phyloP scores from a whole-genome alignment of 2,329 filamentous ascomycete species.

The Colletotrichum costaricense region DNA sequence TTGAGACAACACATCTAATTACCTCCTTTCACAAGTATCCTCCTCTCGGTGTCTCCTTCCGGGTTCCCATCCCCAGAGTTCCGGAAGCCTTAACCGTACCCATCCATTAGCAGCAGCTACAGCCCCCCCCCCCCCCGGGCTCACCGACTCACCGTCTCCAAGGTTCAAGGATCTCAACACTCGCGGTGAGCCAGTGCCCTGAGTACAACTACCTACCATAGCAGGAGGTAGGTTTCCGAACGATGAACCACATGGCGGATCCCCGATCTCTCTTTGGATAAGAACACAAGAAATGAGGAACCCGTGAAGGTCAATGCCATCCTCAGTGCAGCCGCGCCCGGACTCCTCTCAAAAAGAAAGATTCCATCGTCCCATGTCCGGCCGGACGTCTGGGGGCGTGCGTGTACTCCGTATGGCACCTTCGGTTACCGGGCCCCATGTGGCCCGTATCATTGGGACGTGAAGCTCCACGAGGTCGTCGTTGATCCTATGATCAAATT shows the following conservation, averaged over 20 bases:
- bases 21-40: background rate
- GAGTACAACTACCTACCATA: background rate
- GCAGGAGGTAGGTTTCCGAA: conserved; percentile 8
- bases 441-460: conserved; percentile 18
- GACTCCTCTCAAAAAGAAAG: background rate
- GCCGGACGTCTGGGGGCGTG: background rate
- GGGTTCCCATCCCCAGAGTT: no score
- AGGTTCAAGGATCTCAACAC: conserved; percentile 6
- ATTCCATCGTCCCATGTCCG: background rate
- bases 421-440: conserved; percentile 4
- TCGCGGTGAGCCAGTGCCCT: conserved; percentile 15
- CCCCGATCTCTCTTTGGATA: conserved; percentile 25
- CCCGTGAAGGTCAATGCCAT: conserved; percentile 14
- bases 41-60: background rate
- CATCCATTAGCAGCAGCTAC: background rate
- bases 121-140: no score
- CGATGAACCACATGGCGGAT: conserved; percentile 28
- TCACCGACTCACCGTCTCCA: background rate
- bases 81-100: background rate
- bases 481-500: background rate
- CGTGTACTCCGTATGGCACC: background rate
- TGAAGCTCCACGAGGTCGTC: background rate
- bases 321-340: conserved; percentile 5
- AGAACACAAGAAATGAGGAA: background rate
- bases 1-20: background rate